Base-by-base conservation (phyloP, 2,329 filamentous ascomycete species). In the Nectriaceae sp. region DNA sequence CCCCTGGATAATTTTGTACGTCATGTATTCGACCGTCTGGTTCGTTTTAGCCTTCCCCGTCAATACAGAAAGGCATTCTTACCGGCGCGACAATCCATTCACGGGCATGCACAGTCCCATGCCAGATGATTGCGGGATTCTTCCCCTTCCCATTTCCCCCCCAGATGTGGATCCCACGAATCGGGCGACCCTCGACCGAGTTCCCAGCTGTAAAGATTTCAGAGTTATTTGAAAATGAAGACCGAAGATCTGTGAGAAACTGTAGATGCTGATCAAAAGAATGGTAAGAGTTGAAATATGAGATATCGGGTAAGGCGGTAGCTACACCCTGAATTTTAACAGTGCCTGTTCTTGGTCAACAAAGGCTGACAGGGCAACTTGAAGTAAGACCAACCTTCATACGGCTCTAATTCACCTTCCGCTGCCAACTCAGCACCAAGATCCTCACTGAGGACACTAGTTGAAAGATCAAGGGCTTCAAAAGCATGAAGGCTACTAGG, bases 51-150 rank as follows among this genome's bases (percentile, higher is more conserved):
- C 10, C 13, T 5, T 5, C 11, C 2, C 1, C 1, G 10, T 0
- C 5, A 4, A 13, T 2, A 2, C 13, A 3, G 19, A 0, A 1
- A 2, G 6, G 0, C 4, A 3, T 1, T 5, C 46, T 33, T 44
- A 76, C 77, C 68, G 80, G 78, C 11, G 77, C 74, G 5, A 74
- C 73, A 44, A 84, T 80, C 82, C 81, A 84, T 62, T 85, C 81
- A 37, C 81, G 72, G 8, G 80, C 79, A 61, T 85, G 82, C 11
- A 82, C 77, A 20, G 76, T 84, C 11, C 75, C 76, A 61, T 84
- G 80, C 59, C 78, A 75, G 37, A 84, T 70, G 37, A 82, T 65
- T 16, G 77, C 80, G 1, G 78, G 78, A 52, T 78, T 78, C 21
- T 57, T 64, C 22, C 75, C 73, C 42, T 69, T 70, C 2, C 72